Evolutionary conservation across 768 basidiomycete species (phyloP).

Genomic region (Hirschioporus abietinus): DNA sequence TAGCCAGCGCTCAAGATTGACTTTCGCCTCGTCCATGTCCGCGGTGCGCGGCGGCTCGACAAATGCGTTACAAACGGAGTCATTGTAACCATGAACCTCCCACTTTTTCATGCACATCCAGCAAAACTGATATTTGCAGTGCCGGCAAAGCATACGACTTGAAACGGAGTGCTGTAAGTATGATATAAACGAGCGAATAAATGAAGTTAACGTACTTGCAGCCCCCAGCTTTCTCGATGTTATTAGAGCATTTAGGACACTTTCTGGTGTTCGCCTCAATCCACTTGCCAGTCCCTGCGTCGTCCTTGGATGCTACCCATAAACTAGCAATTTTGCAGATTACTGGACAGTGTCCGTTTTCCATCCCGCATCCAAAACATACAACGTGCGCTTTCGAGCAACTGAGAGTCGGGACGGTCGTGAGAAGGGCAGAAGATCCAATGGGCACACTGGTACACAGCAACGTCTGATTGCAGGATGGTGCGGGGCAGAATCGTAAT

Average conservation of each 20-base stretch:
- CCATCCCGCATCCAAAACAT: conserved; percentile 15
- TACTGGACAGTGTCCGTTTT: conserved; percentile 11
- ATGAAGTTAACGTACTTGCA: conserved; percentile 14
- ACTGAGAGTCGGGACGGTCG: conserved; percentile 11
- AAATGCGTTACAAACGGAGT: conserved; percentile 11
- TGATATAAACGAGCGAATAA: not conserved
- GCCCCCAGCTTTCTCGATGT: conserved; percentile 15
- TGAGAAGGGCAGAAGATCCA: conserved; percentile 10
- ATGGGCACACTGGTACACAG: conserved; percentile 5
- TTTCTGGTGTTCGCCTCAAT: conserved; percentile 16
- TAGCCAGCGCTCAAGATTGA: conserved; percentile 14
- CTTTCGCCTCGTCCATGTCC: conserved; percentile 7
- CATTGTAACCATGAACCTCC: conserved; percentile 14
- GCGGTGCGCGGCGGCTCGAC: conserved; percentile 6
- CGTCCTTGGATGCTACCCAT: conserved; percentile 15
- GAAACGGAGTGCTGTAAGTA: conserved; percentile 5
- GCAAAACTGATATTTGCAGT: conserved; percentile 15
- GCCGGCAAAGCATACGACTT: conserved; percentile 12
- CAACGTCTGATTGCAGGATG: conserved; percentile 10
- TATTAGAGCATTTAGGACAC: conserved; percentile 15
- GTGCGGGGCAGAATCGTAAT: conserved; percentile 14
- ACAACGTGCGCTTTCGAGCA: conserved; percentile 10
- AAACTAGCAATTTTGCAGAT: conserved; percentile 12
- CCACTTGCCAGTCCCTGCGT: conserved; percentile 15
- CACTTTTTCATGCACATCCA: conserved; percentile 15